Conservation (phyloP, 2,329 filamentous ascomycete genomes). For the Pseudohalonectria lignicola region DNA sequence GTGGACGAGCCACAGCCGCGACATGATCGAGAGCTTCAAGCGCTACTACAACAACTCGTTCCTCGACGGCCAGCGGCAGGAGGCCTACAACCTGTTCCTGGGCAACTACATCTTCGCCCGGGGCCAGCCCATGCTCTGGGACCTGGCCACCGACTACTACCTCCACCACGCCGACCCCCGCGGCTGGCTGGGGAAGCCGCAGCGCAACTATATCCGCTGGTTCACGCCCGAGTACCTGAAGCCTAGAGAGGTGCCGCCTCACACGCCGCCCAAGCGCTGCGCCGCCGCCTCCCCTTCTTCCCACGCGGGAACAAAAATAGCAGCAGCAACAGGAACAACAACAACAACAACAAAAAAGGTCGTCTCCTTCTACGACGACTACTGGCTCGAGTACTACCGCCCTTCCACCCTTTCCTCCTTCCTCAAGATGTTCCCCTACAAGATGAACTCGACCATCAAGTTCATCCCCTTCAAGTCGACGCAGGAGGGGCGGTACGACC, state of each 20-base stretch:
- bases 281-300: not conserved
- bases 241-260: constrained; percentile 46
- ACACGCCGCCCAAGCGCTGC: constrained; percentile 32
- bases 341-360: too few relatives aligned
- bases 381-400: constrained; percentile 95
- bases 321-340: constrained; percentile 1
- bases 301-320: not conserved
- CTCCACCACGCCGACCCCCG: constrained; percentile 83
- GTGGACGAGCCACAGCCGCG: constrained; percentile 92
- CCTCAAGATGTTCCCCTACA: constrained; percentile 83
- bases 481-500: constrained; percentile 64
- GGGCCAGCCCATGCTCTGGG: constrained; percentile 93
- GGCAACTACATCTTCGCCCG: constrained; percentile 87
- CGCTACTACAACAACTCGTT: constrained; percentile 97
- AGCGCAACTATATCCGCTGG: constrained; percentile 75
- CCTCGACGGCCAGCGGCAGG: constrained; percentile 91
- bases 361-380: constrained; percentile 69
- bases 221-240: constrained; percentile 66
- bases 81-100: constrained; percentile 94
- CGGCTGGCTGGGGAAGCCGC: constrained; percentile 46
- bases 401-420: constrained; percentile 82
- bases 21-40: constrained; percentile 99
- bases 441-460: constrained; percentile 80
- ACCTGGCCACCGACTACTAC: constrained; percentile 89
- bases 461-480: constrained; percentile 69